Evolutionary conservation across 2,329 filamentous ascomycete genomes (phyloP).

Genomic region (Xylaria digitata): DNA sequence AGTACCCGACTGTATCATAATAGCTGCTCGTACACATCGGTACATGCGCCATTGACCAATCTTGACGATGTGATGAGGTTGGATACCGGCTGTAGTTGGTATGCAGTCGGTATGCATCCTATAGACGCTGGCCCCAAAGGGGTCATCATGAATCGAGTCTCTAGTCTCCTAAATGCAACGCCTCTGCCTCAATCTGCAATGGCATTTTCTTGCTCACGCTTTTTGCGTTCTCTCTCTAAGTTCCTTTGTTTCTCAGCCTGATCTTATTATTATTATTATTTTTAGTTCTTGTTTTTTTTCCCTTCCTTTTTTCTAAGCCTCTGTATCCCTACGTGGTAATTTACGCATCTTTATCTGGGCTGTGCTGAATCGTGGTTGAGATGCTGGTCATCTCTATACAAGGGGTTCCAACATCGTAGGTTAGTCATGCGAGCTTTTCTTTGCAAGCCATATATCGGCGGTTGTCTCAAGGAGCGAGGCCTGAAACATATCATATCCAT

Average conservation of each 20-base stretch:
- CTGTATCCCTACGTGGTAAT: slow-evolving; percentile 44
- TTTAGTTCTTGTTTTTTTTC: slow-evolving; percentile 23
- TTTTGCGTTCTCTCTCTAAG: slow-evolving; percentile 39
- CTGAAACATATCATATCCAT: slow-evolving; percentile 42
- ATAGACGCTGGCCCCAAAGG: slow-evolving; percentile 30
- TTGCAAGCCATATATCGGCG: slow-evolving; percentile 43
- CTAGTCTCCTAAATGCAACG: slow-evolving; percentile 39
- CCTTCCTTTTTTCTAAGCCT: slow-evolving; percentile 41
- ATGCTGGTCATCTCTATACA: slow-evolving; percentile 50
- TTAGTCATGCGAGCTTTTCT: slow-evolving; percentile 43
- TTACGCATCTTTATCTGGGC: slow-evolving; percentile 46
- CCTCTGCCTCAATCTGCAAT: slow-evolving; percentile 46
- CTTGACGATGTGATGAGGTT: slow-evolving; percentile 36
- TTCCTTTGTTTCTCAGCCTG: slow-evolving; percentile 31
- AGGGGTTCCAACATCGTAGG: slow-evolving; percentile 49
- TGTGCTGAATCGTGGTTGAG: slow-evolving; percentile 49
- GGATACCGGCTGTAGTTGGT: slow-evolving; percentile 39
- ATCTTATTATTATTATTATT: slow-evolving; percentile 36
- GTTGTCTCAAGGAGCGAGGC: slow-evolving; percentile 28
- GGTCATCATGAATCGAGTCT: slow-evolving; percentile 32
- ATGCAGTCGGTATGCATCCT: slow-evolving; percentile 36
- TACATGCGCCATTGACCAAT: slow-evolving; percentile 35
- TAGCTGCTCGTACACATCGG: slow-evolving; percentile 19
- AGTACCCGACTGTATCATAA: slow-evolving; percentile 24
- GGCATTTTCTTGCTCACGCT: slow-evolving; percentile 37